These are phyloP conservation scores for Eustoma russellianum DNA, from an alignment of 257 asterid genomes.

Conservation along the genomic window DNA sequence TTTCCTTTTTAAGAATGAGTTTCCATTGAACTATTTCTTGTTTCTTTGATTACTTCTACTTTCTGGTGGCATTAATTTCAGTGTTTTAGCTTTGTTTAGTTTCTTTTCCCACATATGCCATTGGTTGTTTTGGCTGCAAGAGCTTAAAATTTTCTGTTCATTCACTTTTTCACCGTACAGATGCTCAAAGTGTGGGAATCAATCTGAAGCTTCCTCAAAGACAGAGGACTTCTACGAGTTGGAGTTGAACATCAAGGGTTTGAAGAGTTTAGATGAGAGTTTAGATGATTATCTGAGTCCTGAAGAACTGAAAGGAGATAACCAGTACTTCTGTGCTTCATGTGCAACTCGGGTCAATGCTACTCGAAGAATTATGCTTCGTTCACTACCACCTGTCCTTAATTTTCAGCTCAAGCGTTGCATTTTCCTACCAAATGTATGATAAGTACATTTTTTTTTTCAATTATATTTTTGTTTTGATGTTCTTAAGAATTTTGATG, in stretches of 20 bases:
- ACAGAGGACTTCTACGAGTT: constrained; percentile 90
- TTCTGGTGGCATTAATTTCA: no score
- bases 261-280: constrained; percentile 82
- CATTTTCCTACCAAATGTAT: constrained; percentile 95
- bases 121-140: background rate
- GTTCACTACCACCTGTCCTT: constrained; percentile 80
- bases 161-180: constrained; percentile 24
- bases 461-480: no score
- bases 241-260: constrained; percentile 92
- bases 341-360: constrained; percentile 94
- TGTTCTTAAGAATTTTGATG: constrained; percentile 1
- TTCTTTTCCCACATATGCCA: no score
- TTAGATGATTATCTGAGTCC: constrained; percentile 79
- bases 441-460: background rate
- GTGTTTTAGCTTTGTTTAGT: no score
- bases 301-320: constrained; percentile 95
- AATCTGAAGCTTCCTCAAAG: constrained; percentile 89
- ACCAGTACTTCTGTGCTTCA: constrained; percentile 76
- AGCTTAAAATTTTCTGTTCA: constrained; percentile 1
- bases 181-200: constrained; percentile 91
- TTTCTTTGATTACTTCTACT: no score
- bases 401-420: constrained; percentile 98
- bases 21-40: no score
- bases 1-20: no score
- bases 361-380: constrained; percentile 87